These are phyloP conservation scores for Xylaria curta DNA, from an alignment of 495 filamentous ascomycete species.

Conservation along the genomic window DNA sequence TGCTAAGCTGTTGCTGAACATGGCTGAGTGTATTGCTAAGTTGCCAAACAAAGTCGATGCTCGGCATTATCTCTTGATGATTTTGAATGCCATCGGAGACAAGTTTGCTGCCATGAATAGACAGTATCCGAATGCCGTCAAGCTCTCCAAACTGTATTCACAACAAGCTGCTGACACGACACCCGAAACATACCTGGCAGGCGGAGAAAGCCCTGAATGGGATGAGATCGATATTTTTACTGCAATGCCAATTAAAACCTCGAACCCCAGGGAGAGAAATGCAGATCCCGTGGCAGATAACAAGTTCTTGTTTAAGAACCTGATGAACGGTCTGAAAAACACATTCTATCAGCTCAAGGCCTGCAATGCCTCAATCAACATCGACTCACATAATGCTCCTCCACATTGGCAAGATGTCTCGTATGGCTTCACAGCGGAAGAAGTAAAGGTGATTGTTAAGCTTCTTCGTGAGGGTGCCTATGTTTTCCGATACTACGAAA, in stretches of 20 bases:
- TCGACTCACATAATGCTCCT: slow-evolving; percentile 79
- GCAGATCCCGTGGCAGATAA: slow-evolving; percentile 96
- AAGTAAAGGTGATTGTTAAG: slow-evolving; percentile 95
- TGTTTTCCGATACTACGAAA: slow-evolving; percentile 94
- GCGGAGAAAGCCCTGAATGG: slow-evolving; percentile 86
- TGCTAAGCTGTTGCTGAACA: slow-evolving; percentile 92
- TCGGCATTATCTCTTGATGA: slow-evolving; percentile 95
- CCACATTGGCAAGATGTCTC: slow-evolving; percentile 94
- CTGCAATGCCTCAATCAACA: slow-evolving; percentile 74
- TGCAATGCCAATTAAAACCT: slow-evolving; percentile 94
- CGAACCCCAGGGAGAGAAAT: slow-evolving; percentile 87
- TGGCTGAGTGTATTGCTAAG: slow-evolving; percentile 96
- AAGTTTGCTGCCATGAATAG: slow-evolving; percentile 99
- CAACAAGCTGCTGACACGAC: slow-evolving; percentile 68
- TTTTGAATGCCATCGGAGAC: slow-evolving; percentile 94
- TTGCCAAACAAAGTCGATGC: slow-evolving; percentile 90
- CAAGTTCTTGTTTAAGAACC: slow-evolving; percentile 96
- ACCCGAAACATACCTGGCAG: slow-evolving; percentile 82
- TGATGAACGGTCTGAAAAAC: slow-evolving; percentile 97
- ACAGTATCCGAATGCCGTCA: slow-evolving; percentile 92
- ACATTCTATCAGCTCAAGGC: slow-evolving; percentile 94
- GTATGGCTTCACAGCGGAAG: slow-evolving; percentile 96
- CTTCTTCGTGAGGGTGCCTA: slow-evolving; percentile 95
- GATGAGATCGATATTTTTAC: slow-evolving; percentile 98
- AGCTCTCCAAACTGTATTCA: slow-evolving; percentile 78